Conservation (phyloP, 805 yeast genomes). For the Ogataea nakhonphanomensis region DNA sequence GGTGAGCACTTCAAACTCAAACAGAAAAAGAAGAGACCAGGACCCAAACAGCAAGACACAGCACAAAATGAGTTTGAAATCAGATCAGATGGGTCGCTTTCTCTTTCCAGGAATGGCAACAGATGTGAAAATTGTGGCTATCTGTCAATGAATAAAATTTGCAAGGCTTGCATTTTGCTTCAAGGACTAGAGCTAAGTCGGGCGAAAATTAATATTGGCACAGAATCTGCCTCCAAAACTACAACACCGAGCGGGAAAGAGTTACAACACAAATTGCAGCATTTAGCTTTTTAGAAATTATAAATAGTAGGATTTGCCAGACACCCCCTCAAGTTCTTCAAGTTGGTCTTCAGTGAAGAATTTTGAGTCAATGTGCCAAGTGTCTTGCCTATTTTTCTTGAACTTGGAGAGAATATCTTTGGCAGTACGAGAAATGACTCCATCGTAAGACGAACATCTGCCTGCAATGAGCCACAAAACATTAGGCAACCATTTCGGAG, state of each 20-base stretch:
- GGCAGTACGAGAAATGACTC: conserved; percentile 78
- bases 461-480: conserved; percentile 67
- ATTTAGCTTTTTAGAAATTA: conserved; percentile 49
- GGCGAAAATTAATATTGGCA: conserved; percentile 61
- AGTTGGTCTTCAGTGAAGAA: conserved; percentile 74
- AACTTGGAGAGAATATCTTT: conserved; percentile 78
- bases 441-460: conserved; percentile 68
- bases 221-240: conserved; percentile 31
- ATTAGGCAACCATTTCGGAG: conserved; percentile 85
- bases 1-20: conserved; percentile 81
- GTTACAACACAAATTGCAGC: conserved; percentile 55
- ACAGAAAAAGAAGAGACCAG: conserved; percentile 43
- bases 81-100: conserved; percentile 60
- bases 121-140: conserved; percentile 90
- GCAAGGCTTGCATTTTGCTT: conserved; percentile 88
- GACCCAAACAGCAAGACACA: conserved; percentile 37
- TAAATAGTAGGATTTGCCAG: conserved; percentile 89
- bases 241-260: conserved; percentile 63
- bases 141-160: conserved; percentile 78
- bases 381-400: conserved; percentile 88
- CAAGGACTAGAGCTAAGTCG: conserved; percentile 79
- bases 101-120: conserved; percentile 54
- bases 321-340: conserved; percentile 89
- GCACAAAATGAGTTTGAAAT: conserved; percentile 51
- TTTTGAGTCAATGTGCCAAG: conserved; percentile 88